Evolutionary conservation across 345 rosid genomes (phyloP), one percentile per base, ranked within the genome.

Genomic region (Pistacia integerrima): DNA sequence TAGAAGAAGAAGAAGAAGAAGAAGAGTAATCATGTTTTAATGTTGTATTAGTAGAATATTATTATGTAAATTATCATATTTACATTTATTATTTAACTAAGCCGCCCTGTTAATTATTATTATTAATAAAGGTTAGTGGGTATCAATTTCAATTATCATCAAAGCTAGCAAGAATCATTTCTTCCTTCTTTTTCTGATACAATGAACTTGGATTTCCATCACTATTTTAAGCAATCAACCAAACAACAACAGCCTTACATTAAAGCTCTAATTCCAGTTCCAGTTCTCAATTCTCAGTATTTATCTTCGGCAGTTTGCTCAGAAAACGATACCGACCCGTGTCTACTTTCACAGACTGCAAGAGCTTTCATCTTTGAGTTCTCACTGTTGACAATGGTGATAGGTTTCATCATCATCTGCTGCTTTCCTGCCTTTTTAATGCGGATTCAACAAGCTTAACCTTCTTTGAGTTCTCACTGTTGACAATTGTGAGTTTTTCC

Each of bases 361-460:
- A 11, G 62, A 30, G 33, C 33, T 25, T 25, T 25, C 25, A 25
- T 25, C 25, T 25, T 25, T 25, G 25, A 25, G 25, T 25, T 25
- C 25, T 25, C 25, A 25, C 25, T 25, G 25, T 25, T 25, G 25
- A 25, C 25, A 25, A 25, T 0, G 25, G 25, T 25, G 25, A 25
- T 25, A 25, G 25, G 64, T 58, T 73, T 68, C 38, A 59, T 55
- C 54, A 59, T 55, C 64, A 44, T 68, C 44, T 75, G 70, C 77
- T 73, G 72, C 77, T 82, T 84, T 90, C 97, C 73, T 63, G 76
- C 62, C 30, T 77, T 79, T 83, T 89, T 17, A 96, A 69, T 2
- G 87, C 93, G 4, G 94, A 89, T 78, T 97, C 94, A 8, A 93
- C 81, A 14, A 87, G 81, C 81, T 89, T 85, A 8, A 90, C 93